Conservation (phyloP, 257 asterid genomes). For the Cruciata laevipes region DNA sequence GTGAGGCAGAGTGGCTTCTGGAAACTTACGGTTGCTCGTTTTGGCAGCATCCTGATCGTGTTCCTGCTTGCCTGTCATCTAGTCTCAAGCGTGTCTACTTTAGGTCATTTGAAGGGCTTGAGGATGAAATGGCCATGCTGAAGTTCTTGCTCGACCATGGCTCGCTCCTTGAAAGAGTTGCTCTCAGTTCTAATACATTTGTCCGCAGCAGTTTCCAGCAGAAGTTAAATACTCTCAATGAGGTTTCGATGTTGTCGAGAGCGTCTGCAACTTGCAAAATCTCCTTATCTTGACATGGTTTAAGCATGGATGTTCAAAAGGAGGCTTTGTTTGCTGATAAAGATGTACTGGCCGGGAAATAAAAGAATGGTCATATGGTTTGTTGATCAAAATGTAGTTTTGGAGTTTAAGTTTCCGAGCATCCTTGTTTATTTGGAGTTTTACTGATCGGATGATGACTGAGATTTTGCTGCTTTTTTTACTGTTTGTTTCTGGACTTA, state of each 20-base stretch:
- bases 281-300: background rate
- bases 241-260: background rate
- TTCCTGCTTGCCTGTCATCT: background rate
- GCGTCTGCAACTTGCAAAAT: background rate
- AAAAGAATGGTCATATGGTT: no score
- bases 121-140: slow-evolving; percentile 5
- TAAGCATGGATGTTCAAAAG: background rate
- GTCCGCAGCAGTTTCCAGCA: no score
- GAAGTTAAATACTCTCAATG: background rate
- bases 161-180: background rate
- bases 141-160: background rate
- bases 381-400: no score
- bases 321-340: no score
- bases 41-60: background rate
- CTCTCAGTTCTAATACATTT: background rate
- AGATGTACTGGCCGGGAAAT: no score
- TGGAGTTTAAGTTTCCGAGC: no score
- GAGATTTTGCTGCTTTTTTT: no score
- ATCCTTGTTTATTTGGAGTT: no score
- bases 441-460: no score
- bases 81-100: background rate
- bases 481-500: no score
- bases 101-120: background rate
- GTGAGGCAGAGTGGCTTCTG: no score
- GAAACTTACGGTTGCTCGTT: no score